Conservation (phyloP, 2,329 filamentous ascomycete genomes). For the Daldinia sp. region DNA sequence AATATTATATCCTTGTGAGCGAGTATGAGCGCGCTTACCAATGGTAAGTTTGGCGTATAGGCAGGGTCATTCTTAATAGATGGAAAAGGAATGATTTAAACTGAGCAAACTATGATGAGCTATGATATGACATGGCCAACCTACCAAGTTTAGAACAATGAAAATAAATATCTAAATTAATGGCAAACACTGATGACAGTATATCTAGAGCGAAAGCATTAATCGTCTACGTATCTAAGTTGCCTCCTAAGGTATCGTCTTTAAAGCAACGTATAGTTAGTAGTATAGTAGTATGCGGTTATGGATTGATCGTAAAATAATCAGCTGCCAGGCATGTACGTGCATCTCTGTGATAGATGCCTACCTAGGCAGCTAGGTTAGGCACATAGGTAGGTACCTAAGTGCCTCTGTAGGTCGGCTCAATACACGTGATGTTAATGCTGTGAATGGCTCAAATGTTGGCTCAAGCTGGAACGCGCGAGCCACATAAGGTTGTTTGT, state of each 20-base stretch:
- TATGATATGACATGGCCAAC: slow-evolving; percentile 14
- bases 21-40: slow-evolving; percentile 27
- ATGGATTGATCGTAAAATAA: too few species aligned
- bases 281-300: too few species aligned
- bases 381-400: background rate
- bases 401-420: background rate
- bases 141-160: slow-evolving; percentile 23
- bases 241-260: background rate
- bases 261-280: background rate
- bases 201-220: background rate
- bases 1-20: slow-evolving; percentile 9
- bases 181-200: slow-evolving; percentile 6
- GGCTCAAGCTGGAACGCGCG: too few species aligned
- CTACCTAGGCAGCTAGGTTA: too few species aligned
- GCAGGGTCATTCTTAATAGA: slow-evolving; percentile 39
- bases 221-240: too few species aligned
- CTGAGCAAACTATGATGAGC: slow-evolving; percentile 38
- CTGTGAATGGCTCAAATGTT: background rate
- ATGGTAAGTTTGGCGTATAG: slow-evolving; percentile 30
- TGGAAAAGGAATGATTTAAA: slow-evolving; percentile 34
- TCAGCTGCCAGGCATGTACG: too few species aligned
- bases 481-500: too few species aligned
- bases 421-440: background rate
- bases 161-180: slow-evolving; percentile 32
- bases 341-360: too few species aligned